Evolutionary conservation across 306 rosid genomes (phyloP).

Genomic region (Casuarina glauca): DNA sequence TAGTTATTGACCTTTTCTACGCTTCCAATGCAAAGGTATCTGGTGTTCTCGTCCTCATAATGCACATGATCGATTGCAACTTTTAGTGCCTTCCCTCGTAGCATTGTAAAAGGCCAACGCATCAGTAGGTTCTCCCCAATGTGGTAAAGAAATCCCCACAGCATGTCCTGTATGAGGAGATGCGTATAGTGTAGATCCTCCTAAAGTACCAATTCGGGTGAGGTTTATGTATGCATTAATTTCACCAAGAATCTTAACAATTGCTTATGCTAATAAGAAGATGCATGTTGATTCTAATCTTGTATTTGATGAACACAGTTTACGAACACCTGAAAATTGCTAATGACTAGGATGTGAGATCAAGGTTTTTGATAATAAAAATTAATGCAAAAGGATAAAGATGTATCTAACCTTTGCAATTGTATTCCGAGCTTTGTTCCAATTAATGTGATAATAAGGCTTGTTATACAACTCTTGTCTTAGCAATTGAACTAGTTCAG

Average conservation of each 20-base stretch:
- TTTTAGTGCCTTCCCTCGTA: constrained; percentile 56
- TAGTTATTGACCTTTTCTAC: constrained; percentile 50
- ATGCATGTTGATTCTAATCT: too few species aligned
- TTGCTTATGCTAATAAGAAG: too few species aligned
- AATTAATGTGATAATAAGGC: constrained; percentile 45
- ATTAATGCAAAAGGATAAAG: neutral
- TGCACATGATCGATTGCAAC: constrained; percentile 47
- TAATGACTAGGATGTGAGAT: neutral
- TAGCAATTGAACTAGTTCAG: constrained; percentile 34
- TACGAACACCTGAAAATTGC: neutral
- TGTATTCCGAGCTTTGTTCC: constrained; percentile 45
- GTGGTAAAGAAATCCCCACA: constrained; percentile 63
- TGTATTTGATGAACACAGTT: too few species aligned
- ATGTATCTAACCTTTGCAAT: constrained; percentile 44
- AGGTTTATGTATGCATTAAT: neutral
- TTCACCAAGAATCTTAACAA: too few species aligned
- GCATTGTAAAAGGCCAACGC: constrained; percentile 54
- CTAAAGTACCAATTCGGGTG: constrained; percentile 26
- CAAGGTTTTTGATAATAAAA: neutral
- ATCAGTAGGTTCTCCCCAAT: constrained; percentile 52
- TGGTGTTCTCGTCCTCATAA: constrained; percentile 60
- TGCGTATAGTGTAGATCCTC: constrained; percentile 74
- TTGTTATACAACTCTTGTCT: constrained; percentile 49
- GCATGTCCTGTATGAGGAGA: constrained; percentile 57
- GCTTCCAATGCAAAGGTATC: constrained; percentile 65